phyloP scores from a whole-genome alignment of 768 basidiomycete genomes.

The Boletus patriciae region DNA sequence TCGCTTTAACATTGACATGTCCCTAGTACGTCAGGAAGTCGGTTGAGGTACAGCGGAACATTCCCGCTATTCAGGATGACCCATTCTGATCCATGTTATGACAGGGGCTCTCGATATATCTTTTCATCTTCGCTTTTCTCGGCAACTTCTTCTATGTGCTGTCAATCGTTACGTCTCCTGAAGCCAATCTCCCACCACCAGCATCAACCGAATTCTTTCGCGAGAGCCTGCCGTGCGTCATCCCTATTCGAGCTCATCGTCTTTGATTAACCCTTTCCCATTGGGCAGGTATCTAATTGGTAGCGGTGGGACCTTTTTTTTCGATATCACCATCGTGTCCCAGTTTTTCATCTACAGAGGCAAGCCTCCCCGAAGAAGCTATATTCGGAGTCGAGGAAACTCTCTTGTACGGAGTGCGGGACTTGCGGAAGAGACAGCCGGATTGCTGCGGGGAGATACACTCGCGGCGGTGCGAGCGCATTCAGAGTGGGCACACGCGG shows the following conservation, averaged over 20 bases:
- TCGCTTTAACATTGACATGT: conserved; percentile 1
- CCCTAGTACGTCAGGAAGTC: conserved; percentile 82
- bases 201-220: conserved; percentile 64
- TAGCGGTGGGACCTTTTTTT: conserved; percentile 88
- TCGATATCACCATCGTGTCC: conserved; percentile 87
- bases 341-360: conserved; percentile 81
- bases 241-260: not conserved
- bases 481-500: conserved; percentile 27
- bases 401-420: conserved; percentile 28
- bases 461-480: conserved; percentile 29
- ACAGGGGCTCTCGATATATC: conserved; percentile 88
- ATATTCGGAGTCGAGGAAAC: conserved; percentile 27
- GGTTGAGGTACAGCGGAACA: conserved; percentile 57
- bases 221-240: conserved; percentile 82
- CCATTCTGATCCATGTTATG: conserved; percentile 5
- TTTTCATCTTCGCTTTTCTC: conserved; percentile 91
- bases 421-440: conserved; percentile 49
- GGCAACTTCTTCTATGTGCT: conserved; percentile 93
- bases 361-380: conserved; percentile 37
- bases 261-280: not conserved
- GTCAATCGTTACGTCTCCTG: conserved; percentile 81
- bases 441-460: conserved; percentile 46
- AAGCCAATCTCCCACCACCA: conserved; percentile 54
- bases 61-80: conserved; percentile 3
- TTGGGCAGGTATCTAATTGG: conserved; percentile 76